Percentiles rank a stretch among this genome's conserved stretches.
phyloP scores from a whole-genome alignment of 306 rosid species.

The Heteromeles arbutifolia region DNA sequence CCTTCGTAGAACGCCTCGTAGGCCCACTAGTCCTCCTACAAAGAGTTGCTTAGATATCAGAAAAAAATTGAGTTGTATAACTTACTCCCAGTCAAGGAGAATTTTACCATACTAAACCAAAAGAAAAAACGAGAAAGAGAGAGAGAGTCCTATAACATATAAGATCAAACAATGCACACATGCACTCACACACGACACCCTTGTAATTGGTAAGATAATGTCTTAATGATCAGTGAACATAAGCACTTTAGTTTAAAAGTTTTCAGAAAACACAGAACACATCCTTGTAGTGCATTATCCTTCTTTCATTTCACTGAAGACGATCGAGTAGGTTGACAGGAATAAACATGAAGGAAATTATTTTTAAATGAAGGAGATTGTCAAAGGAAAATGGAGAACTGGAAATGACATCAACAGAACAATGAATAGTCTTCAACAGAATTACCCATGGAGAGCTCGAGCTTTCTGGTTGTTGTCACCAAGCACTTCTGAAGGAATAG shows the following conservation, averaged over 20 bases:
- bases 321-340: background rate
- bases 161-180: background rate
- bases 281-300: background rate
- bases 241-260: background rate
- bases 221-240: background rate
- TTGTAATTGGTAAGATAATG: background rate
- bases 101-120: background rate
- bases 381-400: background rate
- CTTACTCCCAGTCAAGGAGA: background rate
- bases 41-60: slow-evolving; percentile 9
- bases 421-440: background rate
- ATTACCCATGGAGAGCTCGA: slow-evolving; percentile 70
- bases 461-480: slow-evolving; percentile 44
- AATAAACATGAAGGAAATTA: slow-evolving; percentile 4
- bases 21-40: slow-evolving; percentile 98
- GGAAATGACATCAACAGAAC: slow-evolving; percentile 3
- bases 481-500: slow-evolving; percentile 40
- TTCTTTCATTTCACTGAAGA: background rate
- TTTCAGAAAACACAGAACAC: background rate
- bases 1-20: slow-evolving; percentile 97
- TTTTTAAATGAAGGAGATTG: background rate
- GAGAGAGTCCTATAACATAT: background rate
- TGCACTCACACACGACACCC: background rate
- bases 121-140: background rate
- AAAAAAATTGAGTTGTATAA: slow-evolving; percentile 2